Conservation (phyloP, 2,329 filamentous ascomycete genomes). For the Fusarium irregulare region DNA sequence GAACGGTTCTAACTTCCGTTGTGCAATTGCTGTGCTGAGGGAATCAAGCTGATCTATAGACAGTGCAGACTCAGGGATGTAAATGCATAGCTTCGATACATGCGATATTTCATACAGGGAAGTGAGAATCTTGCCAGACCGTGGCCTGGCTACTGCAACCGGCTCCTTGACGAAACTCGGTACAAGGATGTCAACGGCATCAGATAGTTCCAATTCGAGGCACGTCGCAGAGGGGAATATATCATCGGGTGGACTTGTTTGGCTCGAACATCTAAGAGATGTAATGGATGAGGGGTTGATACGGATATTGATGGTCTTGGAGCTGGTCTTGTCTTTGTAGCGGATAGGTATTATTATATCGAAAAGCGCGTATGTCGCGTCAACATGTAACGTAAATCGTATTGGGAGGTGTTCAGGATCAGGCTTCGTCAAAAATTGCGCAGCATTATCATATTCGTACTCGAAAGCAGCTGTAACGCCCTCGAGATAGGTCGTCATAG, state of each 20-base stretch:
- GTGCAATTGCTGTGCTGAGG: not conserved
- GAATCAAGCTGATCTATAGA: not conserved
- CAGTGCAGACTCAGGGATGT: not conserved
- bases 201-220: not conserved
- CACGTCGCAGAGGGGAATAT: not conserved
- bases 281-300: not conserved
- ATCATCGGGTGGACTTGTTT: not conserved
- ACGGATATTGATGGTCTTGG: not conserved
- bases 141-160: not conserved
- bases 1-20: not conserved
- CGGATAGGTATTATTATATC: not conserved
- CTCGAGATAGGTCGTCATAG: not conserved
- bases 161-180: not conserved
- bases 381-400: not conserved
- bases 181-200: fast-evolving
- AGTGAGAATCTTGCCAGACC: not conserved
- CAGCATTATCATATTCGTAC: not conserved
- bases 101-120: not conserved
- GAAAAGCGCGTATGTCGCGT: not conserved
- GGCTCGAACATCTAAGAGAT: not conserved
- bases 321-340: not conserved
- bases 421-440: not conserved
- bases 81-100: not conserved
- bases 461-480: not conserved
- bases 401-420: not conserved